Base-by-base conservation (phyloP, 1,284 basidiomycete genomes). In the Ceratobasidium sp. region DNA sequence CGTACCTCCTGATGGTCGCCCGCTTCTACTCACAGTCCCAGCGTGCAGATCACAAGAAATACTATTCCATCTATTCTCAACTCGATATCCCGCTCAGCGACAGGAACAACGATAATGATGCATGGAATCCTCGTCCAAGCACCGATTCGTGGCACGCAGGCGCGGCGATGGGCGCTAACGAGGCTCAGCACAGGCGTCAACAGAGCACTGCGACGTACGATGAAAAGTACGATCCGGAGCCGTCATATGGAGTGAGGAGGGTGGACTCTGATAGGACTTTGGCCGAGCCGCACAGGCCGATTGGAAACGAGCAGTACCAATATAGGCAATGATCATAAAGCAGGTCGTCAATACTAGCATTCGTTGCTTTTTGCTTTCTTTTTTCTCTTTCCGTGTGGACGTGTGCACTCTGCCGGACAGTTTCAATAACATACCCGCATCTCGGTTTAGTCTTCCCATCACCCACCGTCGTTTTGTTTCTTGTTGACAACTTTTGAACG, bases 21-120 rank as follows among this genome's bases (percentile, higher is more conserved):
- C 84, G 85, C 8, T 85, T 86, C 3, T 97, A 95, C 77, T 84
- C 87, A 9, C 79, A 81, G 16, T 83, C 84, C 21, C 93, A 95
- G 77, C 86, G 87, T 36, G 82, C 81, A 33, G 92, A 93, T 76
- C 91, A 93, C 77, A 84, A 85, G 72, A 87, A 89, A 74, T 95
- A 93, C 77, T 86, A 89, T 75, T 85, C 86, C 25, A 81, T 93
- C 69, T 87, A 87, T 77, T 78, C 77, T 21, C 76, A 78, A 66
- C 79, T 82, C 62, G 81, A 80, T 56, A 87, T 89, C 74, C 81
- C 87, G 16, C 82, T 84, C 60, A 82, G 82, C 71, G 82, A 86
- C 47, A 80, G 87, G 74, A 84, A 80, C 16, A 71, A 71, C 29
- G 70, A 74, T 25, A 81, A 80, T 72, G 87, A 90, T 74, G 84